phyloP scores from a whole-genome alignment of 768 basidiomycete species.

The Suillus hirtellus region DNA sequence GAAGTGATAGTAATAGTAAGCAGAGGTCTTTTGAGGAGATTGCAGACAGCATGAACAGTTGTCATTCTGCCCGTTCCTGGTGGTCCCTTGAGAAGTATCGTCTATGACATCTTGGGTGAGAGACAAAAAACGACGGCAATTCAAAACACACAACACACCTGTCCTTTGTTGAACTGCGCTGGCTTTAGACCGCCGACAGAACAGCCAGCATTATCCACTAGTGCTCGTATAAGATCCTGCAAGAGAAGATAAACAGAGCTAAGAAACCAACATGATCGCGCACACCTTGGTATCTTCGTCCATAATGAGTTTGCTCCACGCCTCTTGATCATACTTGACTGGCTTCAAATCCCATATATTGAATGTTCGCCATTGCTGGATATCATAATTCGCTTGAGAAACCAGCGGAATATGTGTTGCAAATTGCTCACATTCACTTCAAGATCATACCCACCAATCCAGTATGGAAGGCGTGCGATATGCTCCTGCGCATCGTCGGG shows the following conservation, averaged over 20 bases:
- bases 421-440: not conserved
- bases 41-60: not conserved
- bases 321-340: not conserved
- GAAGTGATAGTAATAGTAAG: not conserved
- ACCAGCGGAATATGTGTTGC: not conserved
- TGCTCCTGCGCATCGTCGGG: not conserved
- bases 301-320: not conserved
- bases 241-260: not conserved
- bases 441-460: constrained; percentile 5
- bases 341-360: constrained; percentile 1
- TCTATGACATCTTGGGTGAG: not conserved
- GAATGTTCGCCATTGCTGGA: not conserved
- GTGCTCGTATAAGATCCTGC: constrained; percentile 1
- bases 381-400: not conserved
- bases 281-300: constrained; percentile 1
- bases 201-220: constrained; percentile 1
- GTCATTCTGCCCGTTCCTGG: constrained; percentile 3
- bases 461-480: not conserved
- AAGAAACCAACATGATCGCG: not conserved
- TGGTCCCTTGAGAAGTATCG: constrained; percentile 1
- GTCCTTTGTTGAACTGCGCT: not conserved
- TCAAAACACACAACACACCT: constrained; percentile 2
- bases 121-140: not conserved
- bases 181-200: not conserved
- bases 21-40: constrained; percentile 1